Base-by-base conservation (phyloP, 108 stramenopile species). In the Fistulifera pelliculosa region DNA sequence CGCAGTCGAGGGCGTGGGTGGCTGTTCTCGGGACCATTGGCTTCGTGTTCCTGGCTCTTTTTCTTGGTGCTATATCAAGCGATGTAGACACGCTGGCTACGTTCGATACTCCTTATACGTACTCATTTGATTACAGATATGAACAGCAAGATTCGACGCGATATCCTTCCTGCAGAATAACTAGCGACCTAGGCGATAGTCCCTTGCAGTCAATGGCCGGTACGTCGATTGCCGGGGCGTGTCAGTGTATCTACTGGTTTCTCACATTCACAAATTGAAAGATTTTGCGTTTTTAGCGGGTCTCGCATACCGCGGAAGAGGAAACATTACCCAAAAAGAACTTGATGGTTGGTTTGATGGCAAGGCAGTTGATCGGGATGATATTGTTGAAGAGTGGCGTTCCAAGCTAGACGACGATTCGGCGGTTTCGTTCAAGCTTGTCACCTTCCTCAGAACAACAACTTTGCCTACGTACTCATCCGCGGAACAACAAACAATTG, bases 311-410 rank as follows among this genome's bases (percentile, higher is more conserved):
- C 68, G 66, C 10, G 47, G 24, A 27, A 35, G 39, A 22, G 21
- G n/a, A 13, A 35, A 35, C 8, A 54, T 61, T 26, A 65, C 66
- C 8, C 43, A 73, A 19, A 38, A 40, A 31, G 49, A 54, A 7
- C 59, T 91, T 5, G 62, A 69, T 19, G 17, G 44, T n/a, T 92
- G 85, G 85, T 85, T 87, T 58, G 77, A 76, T n/a, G 64, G 28
- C 1, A 73, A 47, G n/a, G 60, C 75, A 1, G 56, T 66, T 21
- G 74, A 79, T 41, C 53, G 82, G n/a, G 54, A 62, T 52, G 63
- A 67, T 21, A 58, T 73, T 26, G 81, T 92, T 0, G 54, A 52
- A 16, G 26, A 63, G 0, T 89, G 51, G 42, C 68, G 80, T 24
- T 25, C 26, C 25, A 3, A 8, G 31, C 48, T 60, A 2, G 60